phyloP scores from a whole-genome alignment of 257 asterid species.

The Solanum pimpinellifolium region DNA sequence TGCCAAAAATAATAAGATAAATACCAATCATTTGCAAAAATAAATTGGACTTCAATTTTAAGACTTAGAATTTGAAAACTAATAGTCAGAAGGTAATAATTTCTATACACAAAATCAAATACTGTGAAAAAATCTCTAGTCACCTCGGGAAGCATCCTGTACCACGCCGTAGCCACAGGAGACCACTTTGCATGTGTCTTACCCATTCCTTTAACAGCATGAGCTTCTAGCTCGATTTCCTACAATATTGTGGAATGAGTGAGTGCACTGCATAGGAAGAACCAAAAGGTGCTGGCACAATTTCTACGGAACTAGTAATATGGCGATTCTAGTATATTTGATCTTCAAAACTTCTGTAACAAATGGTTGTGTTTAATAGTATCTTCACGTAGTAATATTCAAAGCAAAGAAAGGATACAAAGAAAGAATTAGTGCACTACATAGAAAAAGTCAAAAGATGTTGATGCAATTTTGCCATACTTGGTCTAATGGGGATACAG shows the following conservation, averaged over 20 bases:
- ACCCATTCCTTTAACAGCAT: slow-evolving; percentile 92
- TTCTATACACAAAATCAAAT: neutral
- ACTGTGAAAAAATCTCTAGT: neutral
- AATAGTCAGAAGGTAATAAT: neutral
- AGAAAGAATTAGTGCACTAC: neutral
- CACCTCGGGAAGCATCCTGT: slow-evolving; percentile 99
- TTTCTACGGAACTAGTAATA: neutral
- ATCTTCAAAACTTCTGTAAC: neutral
- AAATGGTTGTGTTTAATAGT: neutral
- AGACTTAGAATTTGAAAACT: neutral
- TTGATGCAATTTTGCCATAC: neutral
- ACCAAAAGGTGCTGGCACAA: neutral
- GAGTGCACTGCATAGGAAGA: neutral
- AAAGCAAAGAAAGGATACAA: neutral
- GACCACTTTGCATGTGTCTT: slow-evolving; percentile 99
- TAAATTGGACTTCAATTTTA: neutral
- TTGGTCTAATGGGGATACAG: neutral
- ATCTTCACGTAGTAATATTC: neutral
- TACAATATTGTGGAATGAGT: slow-evolving; percentile 2
- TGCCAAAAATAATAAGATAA: neutral
- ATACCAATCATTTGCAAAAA: neutral
- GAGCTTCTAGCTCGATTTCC: slow-evolving; percentile 98
- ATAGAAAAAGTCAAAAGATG: neutral
- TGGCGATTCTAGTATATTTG: neutral
- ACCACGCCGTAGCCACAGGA: slow-evolving; percentile 97